These are phyloP conservation scores for Bryoglossum gracile DNA, from an alignment of 495 filamentous ascomycete species.

Conservation along the genomic window DNA sequence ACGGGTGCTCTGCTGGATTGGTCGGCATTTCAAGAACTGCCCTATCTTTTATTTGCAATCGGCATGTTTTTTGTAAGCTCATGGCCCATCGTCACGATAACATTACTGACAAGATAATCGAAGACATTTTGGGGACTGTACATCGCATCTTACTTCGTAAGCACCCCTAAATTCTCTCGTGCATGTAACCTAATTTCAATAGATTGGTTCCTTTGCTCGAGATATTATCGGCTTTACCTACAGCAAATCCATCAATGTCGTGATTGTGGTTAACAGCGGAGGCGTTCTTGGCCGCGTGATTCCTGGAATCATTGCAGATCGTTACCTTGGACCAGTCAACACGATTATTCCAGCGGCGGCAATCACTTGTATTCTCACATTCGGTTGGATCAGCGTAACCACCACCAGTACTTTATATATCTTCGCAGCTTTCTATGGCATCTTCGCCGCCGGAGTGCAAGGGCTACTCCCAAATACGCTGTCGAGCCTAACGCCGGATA, in stretches of 20 bases:
- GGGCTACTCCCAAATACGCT: conserved; percentile 54
- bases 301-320: conserved; percentile 54
- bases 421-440: conserved; percentile 36
- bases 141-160: conserved; percentile 71
- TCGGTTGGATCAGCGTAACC: background rate
- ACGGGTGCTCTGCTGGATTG: conserved; percentile 49
- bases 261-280: conserved; percentile 69
- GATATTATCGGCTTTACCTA: conserved; percentile 16
- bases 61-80: conserved; percentile 49
- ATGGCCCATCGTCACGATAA: too few species aligned
- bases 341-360: background rate
- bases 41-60: conserved; percentile 49
- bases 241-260: conserved; percentile 52
- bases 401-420: conserved; percentile 27
- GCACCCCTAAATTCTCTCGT: conserved; percentile 15
- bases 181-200: background rate
- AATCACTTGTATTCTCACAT: background rate
- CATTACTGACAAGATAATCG: too few species aligned
- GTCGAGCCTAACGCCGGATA: conserved; percentile 52
- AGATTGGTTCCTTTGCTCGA: conserved; percentile 40
- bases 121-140: conserved; percentile 60
- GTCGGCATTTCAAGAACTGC: conserved; percentile 45
- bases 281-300: conserved; percentile 57
- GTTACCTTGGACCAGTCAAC: conserved; percentile 2
- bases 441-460: conserved; percentile 57